These are phyloP conservation scores for Phialocephala subalpina DNA, from an alignment of 2,329 filamentous ascomycete species.

Conservation along the genomic window DNA sequence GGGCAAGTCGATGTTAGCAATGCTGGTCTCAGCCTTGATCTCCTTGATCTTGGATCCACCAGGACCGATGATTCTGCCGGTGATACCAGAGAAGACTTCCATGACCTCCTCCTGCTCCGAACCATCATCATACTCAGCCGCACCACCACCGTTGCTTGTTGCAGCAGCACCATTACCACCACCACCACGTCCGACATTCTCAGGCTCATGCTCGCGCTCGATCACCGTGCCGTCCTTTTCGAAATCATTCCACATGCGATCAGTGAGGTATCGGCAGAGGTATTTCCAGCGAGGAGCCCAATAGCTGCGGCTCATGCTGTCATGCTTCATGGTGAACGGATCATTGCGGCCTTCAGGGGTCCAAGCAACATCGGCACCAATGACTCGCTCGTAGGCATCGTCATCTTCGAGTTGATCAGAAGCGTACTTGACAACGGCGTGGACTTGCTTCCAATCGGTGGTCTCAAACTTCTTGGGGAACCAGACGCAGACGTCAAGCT, in stretches of 20 bases:
- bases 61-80: constrained; percentile 20
- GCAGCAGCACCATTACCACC: neutral
- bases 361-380: constrained; percentile 9
- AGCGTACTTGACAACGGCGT: constrained; percentile 12
- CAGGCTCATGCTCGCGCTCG: constrained; percentile 10
- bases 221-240: constrained; percentile 16
- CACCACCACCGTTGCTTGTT: too few relatives aligned
- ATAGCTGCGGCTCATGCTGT: constrained; percentile 19
- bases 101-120: constrained; percentile 8
- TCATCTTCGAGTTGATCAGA: neutral
- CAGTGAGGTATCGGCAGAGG: constrained; percentile 18
- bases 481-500: constrained; percentile 16
- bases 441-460: neutral
- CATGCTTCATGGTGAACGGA: constrained; percentile 12
- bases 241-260: constrained; percentile 13
- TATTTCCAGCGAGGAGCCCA: constrained; percentile 27
- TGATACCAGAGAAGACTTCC: constrained; percentile 17
- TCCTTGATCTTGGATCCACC: constrained; percentile 23
- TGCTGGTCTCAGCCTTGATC: constrained; percentile 2
- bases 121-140: neutral
- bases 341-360: constrained; percentile 20
- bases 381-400: neutral
- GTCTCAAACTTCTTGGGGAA: neutral
- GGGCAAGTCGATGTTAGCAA: constrained; percentile 25
- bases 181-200: neutral